Base-by-base conservation (phyloP, 495 filamentous ascomycete species). In the Penicillium subrubescens region DNA sequence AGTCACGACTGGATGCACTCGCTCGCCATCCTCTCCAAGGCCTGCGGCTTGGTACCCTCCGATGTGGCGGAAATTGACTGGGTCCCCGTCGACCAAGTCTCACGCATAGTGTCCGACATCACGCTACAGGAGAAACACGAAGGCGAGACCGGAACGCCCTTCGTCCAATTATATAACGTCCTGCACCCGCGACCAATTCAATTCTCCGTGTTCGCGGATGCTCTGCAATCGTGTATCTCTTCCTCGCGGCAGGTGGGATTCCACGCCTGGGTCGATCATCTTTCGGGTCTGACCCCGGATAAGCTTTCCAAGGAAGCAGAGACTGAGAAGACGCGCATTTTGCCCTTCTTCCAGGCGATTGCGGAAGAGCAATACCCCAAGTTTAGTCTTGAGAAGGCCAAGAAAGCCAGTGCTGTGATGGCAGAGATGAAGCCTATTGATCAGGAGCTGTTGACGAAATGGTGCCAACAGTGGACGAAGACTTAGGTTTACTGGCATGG, bases 61-160 rank as follows among this genome's bases (percentile, higher is more conserved):
- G 27, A 71, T 21, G 8, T 71, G 4, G 63, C 34, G 15, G 27
- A 57, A 8, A 58, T 66, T 19, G 68, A 75, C 61, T 75, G 73
- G 73, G 64, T 75, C 15, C 72, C 72, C 3, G 65, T 74, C 2
- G 72, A 75, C 50, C 35, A 62, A n/a, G 34, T 67, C 10, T 67
- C 69, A 17, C 37, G 35, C 2, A 50, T 67, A 10, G 59, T 75
- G n/a, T 27, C 55, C 4, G 73, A 75, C 0, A 60, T 74, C 19
- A 19, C 59, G 0, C 33, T 69, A 1, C 43, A 58, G 8, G 59
- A 62, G 37, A 33, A 39, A 12, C 61, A 60, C 19, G 51, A 61
- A n/a, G 31, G 52, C 27, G 43, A 53, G 5, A 60, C 66, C 10
- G 60, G 52, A 15, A 56, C 62, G 0, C 57, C 62, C 27, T 60